Base-by-base conservation (phyloP, 176 grass and related monocot genomes). In the Luzula sylvatica region DNA sequence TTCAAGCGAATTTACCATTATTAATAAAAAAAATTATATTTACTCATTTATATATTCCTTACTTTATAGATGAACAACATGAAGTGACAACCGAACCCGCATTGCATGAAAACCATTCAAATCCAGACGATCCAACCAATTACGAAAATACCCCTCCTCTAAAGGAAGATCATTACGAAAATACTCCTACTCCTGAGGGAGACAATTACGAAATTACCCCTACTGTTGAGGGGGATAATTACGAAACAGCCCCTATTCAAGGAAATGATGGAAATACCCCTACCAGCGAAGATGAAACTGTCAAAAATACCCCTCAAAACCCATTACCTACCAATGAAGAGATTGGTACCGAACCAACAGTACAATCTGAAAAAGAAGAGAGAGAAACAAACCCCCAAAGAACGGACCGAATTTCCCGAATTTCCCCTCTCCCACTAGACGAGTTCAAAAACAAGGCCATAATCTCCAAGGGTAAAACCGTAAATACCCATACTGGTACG, bases 401-500 rank as follows among this genome's bases (percentile, higher is more conserved):
- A 68, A 53, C 49, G 46, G 48, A 75, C 12, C 86, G 93, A 56
- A 63, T 71, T 22, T 66, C 81, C 18, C 72, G 82, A 11, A 75
- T 81, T 26, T 60, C 65, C 15, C 78, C 78, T 71, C 81, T 66
- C 11, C 72, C 69, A 26, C 78, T 98, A 4, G 93, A 83, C 52
- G 93, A 98, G 65, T 98, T 98, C 57, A 98, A 90, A 77, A 87
- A 29, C 7, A 87, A 66, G 55, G 78, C 82, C 13, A 83, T 83
- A 18, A 61, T 60, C 67, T 73, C 74, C 59, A 98, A 66, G 45
- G 82, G 49, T 24, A 74, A 79, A 22, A 65, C 47, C 52, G 65
- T 67, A 43, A 70, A 81, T 15, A 74, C 48, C 28, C 82, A 77
- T 66, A 49, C 7, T 65, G 78, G 43, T 68, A 3, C 32, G 3